Percentiles rank a stretch among this genome's conserved stretches.
These are phyloP conservation scores for Achaetomium macrosporum DNA, from an alignment of 2,329 filamentous ascomycete genomes.

Conservation along the genomic window DNA sequence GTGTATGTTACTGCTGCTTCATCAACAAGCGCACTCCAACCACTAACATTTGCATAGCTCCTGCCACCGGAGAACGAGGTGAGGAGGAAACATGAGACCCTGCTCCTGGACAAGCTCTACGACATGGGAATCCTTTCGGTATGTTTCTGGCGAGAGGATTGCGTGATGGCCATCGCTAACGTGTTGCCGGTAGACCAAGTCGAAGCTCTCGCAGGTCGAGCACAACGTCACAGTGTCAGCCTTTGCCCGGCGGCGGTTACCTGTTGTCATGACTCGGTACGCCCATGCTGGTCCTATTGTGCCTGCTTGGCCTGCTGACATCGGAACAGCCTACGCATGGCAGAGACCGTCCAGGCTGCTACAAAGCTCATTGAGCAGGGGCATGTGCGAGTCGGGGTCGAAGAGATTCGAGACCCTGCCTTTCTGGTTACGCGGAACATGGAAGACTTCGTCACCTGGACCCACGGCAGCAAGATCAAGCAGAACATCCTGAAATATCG, in stretches of 20 bases:
- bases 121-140: constrained; percentile 78
- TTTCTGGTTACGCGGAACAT: constrained; percentile 83
- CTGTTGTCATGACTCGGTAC: constrained; percentile 63
- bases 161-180: not conserved
- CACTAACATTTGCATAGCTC: constrained; percentile 33
- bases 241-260: constrained; percentile 76
- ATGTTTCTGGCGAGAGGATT: not conserved
- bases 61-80: constrained; percentile 74
- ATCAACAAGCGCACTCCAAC: not conserved
- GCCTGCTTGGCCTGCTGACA: constrained; percentile 46
- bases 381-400: constrained; percentile 84
- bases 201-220: constrained; percentile 80
- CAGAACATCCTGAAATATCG: constrained; percentile 90
- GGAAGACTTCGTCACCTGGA: constrained; percentile 97
- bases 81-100: constrained; percentile 76
- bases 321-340: constrained; percentile 71
- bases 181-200: constrained; percentile 42
- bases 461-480: constrained; percentile 95
- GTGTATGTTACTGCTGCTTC: constrained; percentile 30
- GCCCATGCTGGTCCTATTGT: not conserved
- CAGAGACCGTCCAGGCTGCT: constrained; percentile 78
- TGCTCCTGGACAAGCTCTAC: constrained; percentile 86
- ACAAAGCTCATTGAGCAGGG: constrained; percentile 90
- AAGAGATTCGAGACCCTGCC: constrained; percentile 83
- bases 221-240: constrained; percentile 82